Evolutionary conservation across 2,329 filamentous ascomycete genomes (phyloP).

Genomic region (Talaromyces amestolkiae): DNA sequence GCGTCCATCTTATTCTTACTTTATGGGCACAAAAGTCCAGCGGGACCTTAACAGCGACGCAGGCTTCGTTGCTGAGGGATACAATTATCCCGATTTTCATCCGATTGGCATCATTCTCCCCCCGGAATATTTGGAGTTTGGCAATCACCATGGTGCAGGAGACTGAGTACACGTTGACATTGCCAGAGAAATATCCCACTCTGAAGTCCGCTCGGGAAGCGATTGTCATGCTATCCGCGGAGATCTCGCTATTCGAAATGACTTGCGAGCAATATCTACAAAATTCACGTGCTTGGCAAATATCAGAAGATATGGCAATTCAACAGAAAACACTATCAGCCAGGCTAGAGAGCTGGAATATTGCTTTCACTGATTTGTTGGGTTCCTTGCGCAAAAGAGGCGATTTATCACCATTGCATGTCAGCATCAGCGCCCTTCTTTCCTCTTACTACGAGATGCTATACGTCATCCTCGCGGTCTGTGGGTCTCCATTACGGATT

Average conservation of each 20-base stretch:
- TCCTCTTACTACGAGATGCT: conserved; percentile 27
- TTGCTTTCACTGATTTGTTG: conserved; percentile 25
- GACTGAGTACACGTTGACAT: not conserved
- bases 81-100: conserved; percentile 32
- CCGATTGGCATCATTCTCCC: conserved; percentile 27
- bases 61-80: conserved; percentile 24
- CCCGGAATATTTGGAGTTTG: conserved; percentile 13
- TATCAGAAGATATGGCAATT: conserved; percentile 22
- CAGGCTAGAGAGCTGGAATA: conserved; percentile 26
- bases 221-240: conserved; percentile 26
- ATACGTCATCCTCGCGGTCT: conserved; percentile 25
- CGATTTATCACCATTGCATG: conserved; percentile 21
- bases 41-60: conserved; percentile 19
- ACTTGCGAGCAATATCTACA: conserved; percentile 23
- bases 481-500: conserved; percentile 23
- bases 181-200: conserved; percentile 20
- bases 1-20: conserved; percentile 27
- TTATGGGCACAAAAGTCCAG: conserved; percentile 22
- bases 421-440: conserved; percentile 25
- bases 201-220: conserved; percentile 29
- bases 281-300: conserved; percentile 6
- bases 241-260: conserved; percentile 27
- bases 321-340: conserved; percentile 22
- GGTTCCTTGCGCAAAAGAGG: not conserved
- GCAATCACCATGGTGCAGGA: conserved; percentile 22